Conservation (phyloP, 441 rosid species). For the Mallotus japonicus region DNA sequence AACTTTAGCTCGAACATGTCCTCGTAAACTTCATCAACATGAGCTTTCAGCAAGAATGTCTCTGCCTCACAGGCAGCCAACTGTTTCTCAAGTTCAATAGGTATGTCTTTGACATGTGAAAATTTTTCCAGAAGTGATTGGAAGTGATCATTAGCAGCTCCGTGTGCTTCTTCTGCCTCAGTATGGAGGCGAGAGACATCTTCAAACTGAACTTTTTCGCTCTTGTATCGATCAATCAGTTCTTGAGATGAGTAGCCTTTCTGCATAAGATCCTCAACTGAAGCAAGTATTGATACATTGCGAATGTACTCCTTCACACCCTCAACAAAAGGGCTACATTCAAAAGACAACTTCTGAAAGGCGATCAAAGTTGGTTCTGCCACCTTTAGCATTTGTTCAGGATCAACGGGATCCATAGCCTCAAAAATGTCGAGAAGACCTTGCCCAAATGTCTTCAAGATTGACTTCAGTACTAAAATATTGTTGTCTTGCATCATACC, state of each 20-base stretch:
- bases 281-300: slow-evolving; percentile 9
- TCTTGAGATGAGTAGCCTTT: slow-evolving; percentile 10
- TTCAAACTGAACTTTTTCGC: slow-evolving; percentile 16
- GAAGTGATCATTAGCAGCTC: slow-evolving; percentile 19
- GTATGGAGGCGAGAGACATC: slow-evolving; percentile 26
- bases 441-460: slow-evolving; percentile 16
- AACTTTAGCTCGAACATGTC: slow-evolving; percentile 29
- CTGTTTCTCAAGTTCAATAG: slow-evolving; percentile 30
- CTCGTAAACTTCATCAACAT: slow-evolving; percentile 15
- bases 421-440: slow-evolving; percentile 3
- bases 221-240: slow-evolving; percentile 9
- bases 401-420: slow-evolving; percentile 23
- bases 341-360: neutral
- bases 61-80: slow-evolving; percentile 28
- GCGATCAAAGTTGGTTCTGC: slow-evolving; percentile 12
- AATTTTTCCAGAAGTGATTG: slow-evolving; percentile 27
- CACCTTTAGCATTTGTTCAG: slow-evolving; percentile 8
- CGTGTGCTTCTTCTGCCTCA: slow-evolving; percentile 26
- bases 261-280: slow-evolving; percentile 22
- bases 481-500: slow-evolving; percentile 7
- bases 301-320: slow-evolving; percentile 15
- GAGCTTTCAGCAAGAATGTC: slow-evolving; percentile 27
- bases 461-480: neutral
- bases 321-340: neutral
- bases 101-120: slow-evolving; percentile 22